These are phyloP conservation scores for Populus hybrid DNA, from an alignment of 441 rosid genomes.

Conservation along the genomic window DNA sequence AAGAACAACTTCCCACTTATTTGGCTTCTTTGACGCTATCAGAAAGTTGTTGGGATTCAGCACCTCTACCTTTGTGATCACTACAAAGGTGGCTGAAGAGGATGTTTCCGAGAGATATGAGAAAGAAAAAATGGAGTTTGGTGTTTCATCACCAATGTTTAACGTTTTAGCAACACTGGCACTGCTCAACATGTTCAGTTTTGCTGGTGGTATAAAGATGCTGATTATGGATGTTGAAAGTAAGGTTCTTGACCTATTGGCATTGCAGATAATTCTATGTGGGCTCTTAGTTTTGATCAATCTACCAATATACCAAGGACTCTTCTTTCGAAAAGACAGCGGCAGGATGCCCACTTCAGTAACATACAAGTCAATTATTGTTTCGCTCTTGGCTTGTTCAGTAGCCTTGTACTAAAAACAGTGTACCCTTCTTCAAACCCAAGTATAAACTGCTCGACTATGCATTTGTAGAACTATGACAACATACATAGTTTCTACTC, in stretches of 20 bases:
- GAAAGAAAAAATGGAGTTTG: slow-evolving; percentile 64
- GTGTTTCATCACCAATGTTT: slow-evolving; percentile 64
- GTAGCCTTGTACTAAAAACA: not conserved
- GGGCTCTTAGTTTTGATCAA: not conserved
- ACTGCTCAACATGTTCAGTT: slow-evolving; percentile 47
- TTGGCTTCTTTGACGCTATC: slow-evolving; percentile 46
- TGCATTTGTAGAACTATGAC: not conserved
- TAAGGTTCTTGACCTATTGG: not conserved
- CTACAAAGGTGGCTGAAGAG: slow-evolving; percentile 57
- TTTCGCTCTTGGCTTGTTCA: not conserved
- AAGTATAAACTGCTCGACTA: not conserved
- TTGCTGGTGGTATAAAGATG: slow-evolving; percentile 31
- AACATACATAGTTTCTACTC: not conserved
- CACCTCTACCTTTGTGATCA: slow-evolving; percentile 48
- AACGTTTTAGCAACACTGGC: slow-evolving; percentile 50
- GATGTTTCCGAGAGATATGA: slow-evolving; percentile 47
- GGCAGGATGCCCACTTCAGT: not conserved
- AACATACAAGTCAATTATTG: not conserved
- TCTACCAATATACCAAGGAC: not conserved
- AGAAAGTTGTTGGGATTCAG: slow-evolving; percentile 38
- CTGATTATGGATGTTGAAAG: slow-evolving; percentile 4
- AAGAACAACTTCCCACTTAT: slow-evolving; percentile 61
- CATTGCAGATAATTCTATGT: not conserved
- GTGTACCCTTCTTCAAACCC: not conserved
- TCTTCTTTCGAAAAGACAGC: not conserved